Evolutionary conservation across 1,284 basidiomycete species (phyloP).

Genomic region (Cutaneotrichosporon dermatis): DNA sequence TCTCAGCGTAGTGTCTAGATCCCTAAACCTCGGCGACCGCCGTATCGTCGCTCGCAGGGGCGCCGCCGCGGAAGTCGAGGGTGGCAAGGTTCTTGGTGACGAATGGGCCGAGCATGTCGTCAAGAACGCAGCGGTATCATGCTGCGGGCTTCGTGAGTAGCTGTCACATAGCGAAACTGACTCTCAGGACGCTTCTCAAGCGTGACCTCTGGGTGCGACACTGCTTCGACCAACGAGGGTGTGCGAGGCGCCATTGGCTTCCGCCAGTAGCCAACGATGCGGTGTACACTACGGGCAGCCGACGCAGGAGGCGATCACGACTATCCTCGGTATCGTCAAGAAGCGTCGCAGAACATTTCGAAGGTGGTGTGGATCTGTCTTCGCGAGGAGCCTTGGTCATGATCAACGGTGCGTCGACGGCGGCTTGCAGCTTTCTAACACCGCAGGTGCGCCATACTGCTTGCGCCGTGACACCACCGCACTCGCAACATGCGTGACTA

Average conservation of each 20-base stretch:
- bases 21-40: constrained; percentile 34
- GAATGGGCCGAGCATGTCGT: constrained; percentile 92
- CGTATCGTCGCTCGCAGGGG: constrained; percentile 5
- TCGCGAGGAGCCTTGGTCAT: constrained; percentile 84
- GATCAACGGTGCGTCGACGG: constrained; percentile 58
- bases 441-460: constrained; percentile 43
- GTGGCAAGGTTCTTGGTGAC: constrained; percentile 81
- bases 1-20: constrained; percentile 55
- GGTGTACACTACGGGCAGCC: constrained; percentile 87
- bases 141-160: constrained; percentile 69
- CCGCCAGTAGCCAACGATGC: constrained; percentile 77
- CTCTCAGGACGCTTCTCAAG: constrained; percentile 52
- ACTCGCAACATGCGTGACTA: constrained; percentile 84
- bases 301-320: constrained; percentile 80
- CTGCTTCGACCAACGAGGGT: constrained; percentile 57
- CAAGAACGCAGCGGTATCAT: constrained; percentile 92
- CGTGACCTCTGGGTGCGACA: constrained; percentile 83
- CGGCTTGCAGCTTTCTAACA: background rate
- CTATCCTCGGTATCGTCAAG: constrained; percentile 70
- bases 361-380: constrained; percentile 87
- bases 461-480: constrained; percentile 69
- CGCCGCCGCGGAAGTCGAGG: constrained; percentile 57
- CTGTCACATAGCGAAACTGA: background rate
- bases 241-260: constrained; percentile 94
- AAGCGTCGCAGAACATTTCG: constrained; percentile 58